Percentiles rank a stretch among this genome's conserved stretches.
Conservation (phyloP, 495 filamentous ascomycete genomes). For the Baudoinia panamericana region DNA sequence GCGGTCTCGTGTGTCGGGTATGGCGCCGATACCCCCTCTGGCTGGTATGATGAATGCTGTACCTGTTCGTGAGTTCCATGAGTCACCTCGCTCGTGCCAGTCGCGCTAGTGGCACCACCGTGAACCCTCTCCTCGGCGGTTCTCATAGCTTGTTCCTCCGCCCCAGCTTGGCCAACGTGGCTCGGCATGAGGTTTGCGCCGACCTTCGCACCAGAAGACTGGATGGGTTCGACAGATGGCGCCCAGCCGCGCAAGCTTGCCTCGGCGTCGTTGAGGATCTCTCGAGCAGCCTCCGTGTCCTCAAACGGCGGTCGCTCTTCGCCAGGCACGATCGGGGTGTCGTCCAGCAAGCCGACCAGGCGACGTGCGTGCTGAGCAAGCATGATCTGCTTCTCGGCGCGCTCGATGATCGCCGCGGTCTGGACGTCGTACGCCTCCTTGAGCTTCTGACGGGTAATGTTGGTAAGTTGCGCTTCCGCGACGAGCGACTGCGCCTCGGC, state of each 20-base stretch:
- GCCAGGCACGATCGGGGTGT: constrained; percentile 78
- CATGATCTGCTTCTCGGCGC: constrained; percentile 90
- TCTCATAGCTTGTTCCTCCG: constrained; percentile 4
- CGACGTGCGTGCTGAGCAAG: constrained; percentile 79
- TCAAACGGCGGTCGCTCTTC: constrained; percentile 56
- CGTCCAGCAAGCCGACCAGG: constrained; percentile 78
- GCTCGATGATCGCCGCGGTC: constrained; percentile 77
- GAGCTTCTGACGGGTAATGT: constrained; percentile 83
- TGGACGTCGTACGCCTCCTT: constrained; percentile 86
- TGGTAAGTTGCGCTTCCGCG: constrained; percentile 91
- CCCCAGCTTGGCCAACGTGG: constrained; percentile 5
- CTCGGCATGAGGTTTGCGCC: constrained; percentile 23
- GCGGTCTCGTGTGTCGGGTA: too few relatives aligned
- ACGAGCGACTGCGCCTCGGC: constrained; percentile 92
- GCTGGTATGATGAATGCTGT: too few relatives aligned
- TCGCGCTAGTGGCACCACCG: too few relatives aligned
- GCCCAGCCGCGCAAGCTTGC: constrained; percentile 69
- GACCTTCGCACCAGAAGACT: constrained; percentile 27
- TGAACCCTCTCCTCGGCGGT: constrained; percentile 4
- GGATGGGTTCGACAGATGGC: constrained; percentile 43
- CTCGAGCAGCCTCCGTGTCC: constrained; percentile 49
- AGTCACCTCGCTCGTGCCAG: too few relatives aligned
- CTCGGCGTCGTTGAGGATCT: constrained; percentile 87
- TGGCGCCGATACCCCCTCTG: too few relatives aligned
- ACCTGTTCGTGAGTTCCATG: too few relatives aligned